Conservation (phyloP, 2,329 filamentous ascomycete genomes). For the Hortaea sp. region DNA sequence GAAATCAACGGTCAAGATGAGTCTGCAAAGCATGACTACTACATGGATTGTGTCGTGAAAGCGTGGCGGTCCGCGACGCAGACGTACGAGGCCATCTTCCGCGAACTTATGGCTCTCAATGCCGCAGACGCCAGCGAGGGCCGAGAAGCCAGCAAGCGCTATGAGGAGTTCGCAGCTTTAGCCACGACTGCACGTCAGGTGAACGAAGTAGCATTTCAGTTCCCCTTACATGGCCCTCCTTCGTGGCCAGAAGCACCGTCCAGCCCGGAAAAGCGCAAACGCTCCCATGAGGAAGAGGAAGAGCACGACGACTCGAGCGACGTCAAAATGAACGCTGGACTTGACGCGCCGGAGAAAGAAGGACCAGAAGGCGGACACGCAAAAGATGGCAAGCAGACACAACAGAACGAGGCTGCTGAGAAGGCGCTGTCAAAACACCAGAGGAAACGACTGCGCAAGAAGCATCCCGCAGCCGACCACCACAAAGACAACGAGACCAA, state of each 20-base stretch:
- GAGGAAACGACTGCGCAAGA: conserved; percentile 4
- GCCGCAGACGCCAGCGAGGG: conserved; percentile 16
- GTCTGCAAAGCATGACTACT: conserved; percentile 13
- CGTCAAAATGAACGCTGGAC: background rate
- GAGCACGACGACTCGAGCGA: background rate
- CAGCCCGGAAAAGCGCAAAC: background rate
- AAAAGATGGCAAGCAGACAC: background rate
- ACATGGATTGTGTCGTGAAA: conserved; percentile 18
- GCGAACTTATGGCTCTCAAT: conserved; percentile 15
- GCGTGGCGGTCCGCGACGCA: conserved; percentile 20
- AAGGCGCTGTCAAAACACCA: conserved; percentile 3
- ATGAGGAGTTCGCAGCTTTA: conserved; percentile 16
- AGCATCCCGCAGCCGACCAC: background rate
- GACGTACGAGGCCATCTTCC: conserved; percentile 19
- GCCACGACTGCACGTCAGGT: conserved; percentile 12
- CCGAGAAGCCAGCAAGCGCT: conserved; percentile 9
- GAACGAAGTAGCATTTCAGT: conserved; percentile 9
- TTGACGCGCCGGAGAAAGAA: background rate
- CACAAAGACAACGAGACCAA: background rate
- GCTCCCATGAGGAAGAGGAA: background rate
- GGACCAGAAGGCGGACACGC: background rate
- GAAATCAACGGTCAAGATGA: conserved; percentile 10
- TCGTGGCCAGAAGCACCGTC: background rate
- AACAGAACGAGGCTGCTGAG: conserved; percentile 1
- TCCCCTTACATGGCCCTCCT: background rate